Conservation (phyloP, 306 rosid species). For the Amphicarpaea edgeworthii region DNA sequence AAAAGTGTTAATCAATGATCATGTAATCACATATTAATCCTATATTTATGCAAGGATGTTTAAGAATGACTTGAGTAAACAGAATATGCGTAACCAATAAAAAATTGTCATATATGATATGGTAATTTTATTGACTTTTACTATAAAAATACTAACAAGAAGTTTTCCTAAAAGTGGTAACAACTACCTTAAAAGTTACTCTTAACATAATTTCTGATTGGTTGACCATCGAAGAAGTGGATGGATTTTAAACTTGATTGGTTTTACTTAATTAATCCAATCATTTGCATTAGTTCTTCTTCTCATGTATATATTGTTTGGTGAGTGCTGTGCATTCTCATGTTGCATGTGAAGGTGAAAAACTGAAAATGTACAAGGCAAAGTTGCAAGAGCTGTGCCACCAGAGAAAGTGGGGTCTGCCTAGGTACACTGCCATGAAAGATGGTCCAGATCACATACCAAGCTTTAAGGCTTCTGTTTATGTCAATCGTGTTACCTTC, state of each 20-base stretch:
- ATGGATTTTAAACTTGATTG: background rate
- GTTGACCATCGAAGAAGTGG: no score
- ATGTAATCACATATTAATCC: background rate
- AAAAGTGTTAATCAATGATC: background rate
- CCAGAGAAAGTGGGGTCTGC: constrained; percentile 57
- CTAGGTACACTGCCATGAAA: constrained; percentile 53
- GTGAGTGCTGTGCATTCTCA: background rate
- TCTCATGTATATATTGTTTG: background rate
- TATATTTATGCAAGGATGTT: background rate
- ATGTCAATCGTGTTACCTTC: constrained; percentile 58
- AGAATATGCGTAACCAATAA: no score
- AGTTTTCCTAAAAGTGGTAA: no score
- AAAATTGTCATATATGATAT: no score
- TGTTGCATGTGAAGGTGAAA: constrained; percentile 2
- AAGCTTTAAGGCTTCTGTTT: constrained; percentile 61
- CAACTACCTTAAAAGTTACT: no score
- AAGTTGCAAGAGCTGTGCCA: constrained; percentile 76
- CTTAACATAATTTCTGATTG: no score
- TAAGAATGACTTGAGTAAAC: no score
- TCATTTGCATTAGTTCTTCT: background rate
- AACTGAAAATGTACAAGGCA: constrained; percentile 62
- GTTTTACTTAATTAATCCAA: background rate
- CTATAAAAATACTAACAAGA: no score
- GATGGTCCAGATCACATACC: constrained; percentile 70
- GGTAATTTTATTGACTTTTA: no score